Evolutionary conservation across 192 early-diverging fungal genomes (phyloP).

Genomic region (Coemansia sp.): DNA sequence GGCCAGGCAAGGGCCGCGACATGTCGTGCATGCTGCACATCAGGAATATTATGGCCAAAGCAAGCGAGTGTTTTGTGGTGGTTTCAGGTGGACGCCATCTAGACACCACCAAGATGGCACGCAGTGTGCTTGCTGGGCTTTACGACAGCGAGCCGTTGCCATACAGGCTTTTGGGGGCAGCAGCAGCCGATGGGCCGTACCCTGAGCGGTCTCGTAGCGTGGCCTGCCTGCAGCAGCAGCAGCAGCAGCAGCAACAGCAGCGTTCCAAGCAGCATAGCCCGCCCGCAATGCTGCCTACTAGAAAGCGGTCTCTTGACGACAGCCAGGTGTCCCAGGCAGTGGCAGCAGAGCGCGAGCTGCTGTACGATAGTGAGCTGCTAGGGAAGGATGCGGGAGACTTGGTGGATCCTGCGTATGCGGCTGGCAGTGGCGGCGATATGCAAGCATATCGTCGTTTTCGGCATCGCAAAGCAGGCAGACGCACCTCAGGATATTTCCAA

Average conservation of each 20-base stretch:
- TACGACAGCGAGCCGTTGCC: conserved; percentile 11
- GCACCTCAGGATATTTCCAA: no score
- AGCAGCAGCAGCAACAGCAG: neutral
- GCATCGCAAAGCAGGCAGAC: no score
- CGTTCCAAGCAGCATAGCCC: neutral
- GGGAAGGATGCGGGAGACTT: conserved; percentile 34
- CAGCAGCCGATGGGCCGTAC: neutral
- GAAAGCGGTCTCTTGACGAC: conserved; percentile 8
- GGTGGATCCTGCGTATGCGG: conserved; percentile 14
- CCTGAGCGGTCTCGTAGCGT: conserved; percentile 16
- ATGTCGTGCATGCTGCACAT: conserved; percentile 45
- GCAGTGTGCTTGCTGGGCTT: conserved; percentile 21
- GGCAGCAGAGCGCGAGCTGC: conserved; percentile 7
- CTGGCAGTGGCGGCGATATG: neutral
- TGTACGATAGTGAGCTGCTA: conserved; percentile 24
- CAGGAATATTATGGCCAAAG: conserved; percentile 38
- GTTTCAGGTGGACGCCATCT: conserved; percentile 32
- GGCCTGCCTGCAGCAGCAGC: conserved; percentile 13
- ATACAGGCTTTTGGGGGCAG: neutral
- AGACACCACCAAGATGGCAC: conserved; percentile 15
- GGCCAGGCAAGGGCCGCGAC: conserved; percentile 16
- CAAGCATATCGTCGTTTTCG: neutral
- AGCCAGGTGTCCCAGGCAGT: neutral
- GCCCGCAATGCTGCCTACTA: neutral
- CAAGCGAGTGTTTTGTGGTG: conserved; percentile 33